phyloP scores from a whole-genome alignment of 2,329 filamentous ascomycete species.

The Cytospora mali region DNA sequence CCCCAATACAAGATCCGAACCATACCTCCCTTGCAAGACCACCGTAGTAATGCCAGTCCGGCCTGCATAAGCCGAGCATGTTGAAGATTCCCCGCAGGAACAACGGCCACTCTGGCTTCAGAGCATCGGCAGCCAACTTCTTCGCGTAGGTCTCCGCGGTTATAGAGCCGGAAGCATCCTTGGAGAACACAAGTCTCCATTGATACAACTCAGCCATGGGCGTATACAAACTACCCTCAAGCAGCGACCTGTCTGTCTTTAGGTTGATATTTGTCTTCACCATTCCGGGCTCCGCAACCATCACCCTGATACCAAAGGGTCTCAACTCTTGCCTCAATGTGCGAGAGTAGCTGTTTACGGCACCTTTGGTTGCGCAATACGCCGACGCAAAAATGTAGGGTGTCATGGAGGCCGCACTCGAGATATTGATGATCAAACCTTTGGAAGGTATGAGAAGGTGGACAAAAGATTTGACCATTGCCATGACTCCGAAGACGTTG shows the following conservation, averaged over 20 bases:
- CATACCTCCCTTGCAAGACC: slow-evolving; percentile 17
- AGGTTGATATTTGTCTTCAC: slow-evolving; percentile 54
- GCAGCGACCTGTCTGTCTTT: slow-evolving; percentile 46
- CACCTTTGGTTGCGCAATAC: slow-evolving; percentile 60
- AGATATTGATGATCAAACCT: slow-evolving; percentile 59
- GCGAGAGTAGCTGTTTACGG: slow-evolving; percentile 56
- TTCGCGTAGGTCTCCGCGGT: slow-evolving; percentile 18
- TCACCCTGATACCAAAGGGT: slow-evolving; percentile 59
- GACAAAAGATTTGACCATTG: slow-evolving; percentile 55
- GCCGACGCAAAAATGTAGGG: slow-evolving; percentile 57
- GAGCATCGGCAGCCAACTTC: slow-evolving; percentile 15
- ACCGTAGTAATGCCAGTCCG: slow-evolving; percentile 28
- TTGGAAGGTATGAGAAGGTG: slow-evolving; percentile 51
- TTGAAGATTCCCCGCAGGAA: slow-evolving; percentile 12
- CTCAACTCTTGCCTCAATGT: slow-evolving; percentile 56
- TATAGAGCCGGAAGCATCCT: slow-evolving; percentile 10
- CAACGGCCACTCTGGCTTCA: slow-evolving; percentile 25
- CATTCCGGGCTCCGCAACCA: slow-evolving; percentile 58
- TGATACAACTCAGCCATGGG: slow-evolving; percentile 37
- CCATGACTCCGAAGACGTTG: slow-evolving; percentile 61
- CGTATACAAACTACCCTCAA: slow-evolving; percentile 50
- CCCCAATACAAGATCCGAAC: slow-evolving; percentile 19
- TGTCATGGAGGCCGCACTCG: slow-evolving; percentile 52
- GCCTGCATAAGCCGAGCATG: slow-evolving; percentile 19
- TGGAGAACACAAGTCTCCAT: slow-evolving; percentile 27